Evolutionary conservation across 148 eudicot genomes (phyloP).

Genomic region (Fagopyrum homotropicum): DNA sequence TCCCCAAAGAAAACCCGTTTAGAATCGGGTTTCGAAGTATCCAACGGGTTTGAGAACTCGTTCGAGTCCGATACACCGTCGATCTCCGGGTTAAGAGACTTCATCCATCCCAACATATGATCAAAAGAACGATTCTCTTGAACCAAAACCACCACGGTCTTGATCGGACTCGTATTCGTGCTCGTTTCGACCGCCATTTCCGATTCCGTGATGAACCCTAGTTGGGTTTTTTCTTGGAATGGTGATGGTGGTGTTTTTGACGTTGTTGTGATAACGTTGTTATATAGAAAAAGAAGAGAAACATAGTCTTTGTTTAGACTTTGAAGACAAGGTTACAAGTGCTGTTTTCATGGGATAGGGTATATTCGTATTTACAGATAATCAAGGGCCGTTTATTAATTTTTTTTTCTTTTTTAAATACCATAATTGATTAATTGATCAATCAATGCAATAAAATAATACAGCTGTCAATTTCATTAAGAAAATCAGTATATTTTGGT

Average conservation of each 20-base stretch:
- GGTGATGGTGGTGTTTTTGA: not conserved
- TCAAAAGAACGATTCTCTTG: constrained; percentile 79
- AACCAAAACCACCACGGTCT: constrained; percentile 67
- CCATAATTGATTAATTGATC: not conserved
- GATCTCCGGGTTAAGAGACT: constrained; percentile 49
- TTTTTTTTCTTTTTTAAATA: too few relatives aligned
- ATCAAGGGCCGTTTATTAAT: too few relatives aligned
- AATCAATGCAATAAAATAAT: too few relatives aligned
- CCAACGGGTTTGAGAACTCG: constrained; percentile 43
- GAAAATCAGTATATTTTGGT: too few relatives aligned
- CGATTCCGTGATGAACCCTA: not conserved
- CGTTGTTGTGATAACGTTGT: not conserved
- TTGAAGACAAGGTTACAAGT: not conserved
- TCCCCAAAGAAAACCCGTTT: constrained; percentile 30
- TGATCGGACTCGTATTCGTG: constrained; percentile 29
- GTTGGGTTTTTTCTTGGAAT: not conserved
- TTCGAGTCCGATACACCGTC: constrained; percentile 43
- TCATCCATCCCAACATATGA: constrained; percentile 81
- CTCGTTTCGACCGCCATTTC: not conserved
- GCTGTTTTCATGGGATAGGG: not conserved
- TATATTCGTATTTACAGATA: too few relatives aligned
- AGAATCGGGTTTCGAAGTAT: constrained; percentile 29
- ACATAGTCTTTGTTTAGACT: not conserved
- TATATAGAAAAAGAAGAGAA: not conserved
- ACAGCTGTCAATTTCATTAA: too few relatives aligned